phyloP scores from a whole-genome alignment of 202 grass and related monocot species.

The Zizania palustris region DNA sequence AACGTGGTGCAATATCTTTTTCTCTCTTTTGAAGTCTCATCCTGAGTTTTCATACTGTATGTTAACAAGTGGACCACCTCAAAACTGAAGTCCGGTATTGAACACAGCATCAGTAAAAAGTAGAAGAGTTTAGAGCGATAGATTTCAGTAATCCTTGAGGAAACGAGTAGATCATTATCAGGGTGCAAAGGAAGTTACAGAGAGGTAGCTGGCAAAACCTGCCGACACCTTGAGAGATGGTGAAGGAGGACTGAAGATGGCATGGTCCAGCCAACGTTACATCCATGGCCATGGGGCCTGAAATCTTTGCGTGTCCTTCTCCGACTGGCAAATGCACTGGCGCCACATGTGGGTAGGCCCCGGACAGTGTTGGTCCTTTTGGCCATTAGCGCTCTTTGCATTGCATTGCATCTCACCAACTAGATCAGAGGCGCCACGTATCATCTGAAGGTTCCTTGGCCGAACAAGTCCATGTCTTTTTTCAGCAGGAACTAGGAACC shows the following conservation, averaged over 20 bases:
- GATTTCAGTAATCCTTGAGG: conserved; percentile 2
- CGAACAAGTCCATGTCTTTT: neutral
- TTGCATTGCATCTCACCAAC: neutral
- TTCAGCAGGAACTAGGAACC: too few relatives aligned
- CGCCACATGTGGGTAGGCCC: conserved; percentile 1
- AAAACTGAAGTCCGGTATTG: neutral
- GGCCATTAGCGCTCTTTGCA: neutral
- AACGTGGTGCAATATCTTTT: neutral
- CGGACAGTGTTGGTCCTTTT: neutral
- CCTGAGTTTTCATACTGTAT: neutral
- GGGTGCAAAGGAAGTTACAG: conserved; percentile 8
- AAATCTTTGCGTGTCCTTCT: neutral
- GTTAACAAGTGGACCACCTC: neutral
- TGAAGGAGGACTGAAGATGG: neutral
- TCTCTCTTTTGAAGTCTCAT: neutral
- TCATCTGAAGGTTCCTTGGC: neutral
- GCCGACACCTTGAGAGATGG: conserved; percentile 26
- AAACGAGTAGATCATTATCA: neutral
- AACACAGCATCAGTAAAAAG: neutral
- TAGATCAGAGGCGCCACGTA: neutral
- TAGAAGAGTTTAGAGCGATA: neutral
- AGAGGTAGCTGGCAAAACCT: neutral
- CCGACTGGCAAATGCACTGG: neutral
- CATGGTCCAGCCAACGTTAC: neutral
- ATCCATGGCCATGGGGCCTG: neutral